These are phyloP conservation scores for Neopestalotiopsis clavispora DNA, from an alignment of 2,329 filamentous ascomycete species.

Conservation along the genomic window DNA sequence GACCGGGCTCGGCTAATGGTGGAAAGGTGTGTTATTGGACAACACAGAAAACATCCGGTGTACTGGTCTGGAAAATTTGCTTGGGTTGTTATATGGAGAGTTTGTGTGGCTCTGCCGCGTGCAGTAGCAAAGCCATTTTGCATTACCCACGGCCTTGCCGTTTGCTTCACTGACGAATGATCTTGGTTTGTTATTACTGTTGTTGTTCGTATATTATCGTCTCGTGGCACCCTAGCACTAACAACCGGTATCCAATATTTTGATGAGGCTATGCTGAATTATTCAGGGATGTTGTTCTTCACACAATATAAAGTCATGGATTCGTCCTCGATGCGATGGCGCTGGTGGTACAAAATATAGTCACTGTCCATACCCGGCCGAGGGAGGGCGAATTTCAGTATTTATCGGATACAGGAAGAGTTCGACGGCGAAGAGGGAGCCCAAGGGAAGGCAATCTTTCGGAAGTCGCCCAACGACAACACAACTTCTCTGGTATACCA, in stretches of 20 bases:
- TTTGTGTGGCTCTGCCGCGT: background rate
- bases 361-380: background rate
- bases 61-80: background rate
- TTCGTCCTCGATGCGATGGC: background rate
- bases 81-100: no score
- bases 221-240: background rate
- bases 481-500: background rate
- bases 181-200: no score
- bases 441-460: background rate
- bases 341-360: background rate
- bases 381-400: background rate
- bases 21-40: background rate
- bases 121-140: background rate
- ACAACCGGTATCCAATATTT: background rate
- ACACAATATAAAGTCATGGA: background rate
- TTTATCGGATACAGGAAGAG: background rate
- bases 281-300: background rate
- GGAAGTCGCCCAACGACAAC: background rate
- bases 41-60: background rate
- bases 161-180: background rate
- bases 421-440: background rate
- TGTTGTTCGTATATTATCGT: background rate
- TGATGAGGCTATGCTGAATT: background rate
- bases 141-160: background rate
- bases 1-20: background rate